These are phyloP conservation scores for Lippia alba DNA, from an alignment of 305 asterid genomes.

Conservation along the genomic window DNA sequence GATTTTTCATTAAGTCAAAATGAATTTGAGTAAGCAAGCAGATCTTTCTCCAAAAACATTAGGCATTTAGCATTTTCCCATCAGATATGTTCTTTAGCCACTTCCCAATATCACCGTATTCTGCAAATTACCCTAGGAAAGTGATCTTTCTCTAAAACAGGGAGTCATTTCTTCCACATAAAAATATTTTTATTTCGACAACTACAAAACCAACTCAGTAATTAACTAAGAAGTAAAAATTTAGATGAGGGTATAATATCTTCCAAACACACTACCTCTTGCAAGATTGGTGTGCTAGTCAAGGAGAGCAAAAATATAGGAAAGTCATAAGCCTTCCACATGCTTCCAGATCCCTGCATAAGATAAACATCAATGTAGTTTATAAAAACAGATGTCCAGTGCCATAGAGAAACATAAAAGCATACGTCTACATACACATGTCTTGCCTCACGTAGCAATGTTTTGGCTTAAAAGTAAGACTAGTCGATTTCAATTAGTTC, in stretches of 20 bases:
- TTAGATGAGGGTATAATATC: conserved; percentile 14
- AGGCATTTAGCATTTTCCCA: no score
- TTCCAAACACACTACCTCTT: conserved; percentile 57
- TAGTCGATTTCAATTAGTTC: not conserved
- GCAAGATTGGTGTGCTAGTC: conserved; percentile 63
- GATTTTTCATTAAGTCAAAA: no score
- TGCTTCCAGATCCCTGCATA: conserved; percentile 95
- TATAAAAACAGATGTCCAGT: conserved; percentile 25
- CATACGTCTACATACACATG: conserved; percentile 17
- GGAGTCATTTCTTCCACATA: conserved; percentile 9
- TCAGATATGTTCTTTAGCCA: not conserved
- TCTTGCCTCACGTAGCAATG: not conserved
- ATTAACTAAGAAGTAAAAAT: conserved; percentile 16
- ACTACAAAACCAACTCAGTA: conserved; percentile 12
- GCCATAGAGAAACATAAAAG: conserved; percentile 26
- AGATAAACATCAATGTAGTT: conserved; percentile 30
- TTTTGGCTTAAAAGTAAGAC: conserved; percentile 1
- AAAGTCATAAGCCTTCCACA: conserved; percentile 93
- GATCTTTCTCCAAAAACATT: no score
- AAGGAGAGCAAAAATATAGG: conserved; percentile 90
- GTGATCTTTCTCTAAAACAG: conserved; percentile 13
- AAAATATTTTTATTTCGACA: not conserved
- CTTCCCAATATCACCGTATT: not conserved
- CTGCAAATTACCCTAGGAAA: not conserved
- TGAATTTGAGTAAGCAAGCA: no score